A percentile compares a stretch with the other conserved stretches of the same genome.
Conservation (phyloP, 306 rosid species). For the Cicer pinnatifidum region DNA sequence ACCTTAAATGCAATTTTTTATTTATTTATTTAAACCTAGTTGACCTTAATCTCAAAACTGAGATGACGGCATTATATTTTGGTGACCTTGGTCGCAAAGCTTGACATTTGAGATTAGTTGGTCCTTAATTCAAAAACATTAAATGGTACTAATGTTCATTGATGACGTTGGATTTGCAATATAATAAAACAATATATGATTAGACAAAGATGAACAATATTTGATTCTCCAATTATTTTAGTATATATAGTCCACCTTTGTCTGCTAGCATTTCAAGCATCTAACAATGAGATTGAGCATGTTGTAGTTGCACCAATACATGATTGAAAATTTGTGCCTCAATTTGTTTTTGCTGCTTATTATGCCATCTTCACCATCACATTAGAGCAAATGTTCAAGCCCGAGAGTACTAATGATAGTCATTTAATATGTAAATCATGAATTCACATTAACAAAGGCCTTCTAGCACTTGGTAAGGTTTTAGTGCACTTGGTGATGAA, state of each 20-base stretch:
- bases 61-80: too few species aligned
- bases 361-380: constrained; percentile 96
- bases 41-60: too few species aligned
- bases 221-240: too few species aligned
- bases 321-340: constrained; percentile 28
- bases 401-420: constrained; percentile 54
- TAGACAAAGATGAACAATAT: too few species aligned
- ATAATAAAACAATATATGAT: too few species aligned
- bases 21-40: too few species aligned
- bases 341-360: constrained; percentile 32
- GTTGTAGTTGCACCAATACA: background rate
- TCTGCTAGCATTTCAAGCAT: constrained; percentile 34
- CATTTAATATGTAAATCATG: constrained; percentile 52
- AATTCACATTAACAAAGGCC: constrained; percentile 96
- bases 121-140: too few species aligned
- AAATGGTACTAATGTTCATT: too few species aligned
- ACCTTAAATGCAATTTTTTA: too few species aligned
- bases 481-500: constrained; percentile 99
- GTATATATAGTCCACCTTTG: constrained; percentile 15
- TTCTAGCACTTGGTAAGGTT: constrained; percentile 98
- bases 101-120: too few species aligned
- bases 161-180: too few species aligned
- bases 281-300: constrained; percentile 17
- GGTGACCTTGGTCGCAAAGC: too few species aligned
- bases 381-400: constrained; percentile 92